Conservation (phyloP, 805 yeast species). For the Candida peoriensis region DNA sequence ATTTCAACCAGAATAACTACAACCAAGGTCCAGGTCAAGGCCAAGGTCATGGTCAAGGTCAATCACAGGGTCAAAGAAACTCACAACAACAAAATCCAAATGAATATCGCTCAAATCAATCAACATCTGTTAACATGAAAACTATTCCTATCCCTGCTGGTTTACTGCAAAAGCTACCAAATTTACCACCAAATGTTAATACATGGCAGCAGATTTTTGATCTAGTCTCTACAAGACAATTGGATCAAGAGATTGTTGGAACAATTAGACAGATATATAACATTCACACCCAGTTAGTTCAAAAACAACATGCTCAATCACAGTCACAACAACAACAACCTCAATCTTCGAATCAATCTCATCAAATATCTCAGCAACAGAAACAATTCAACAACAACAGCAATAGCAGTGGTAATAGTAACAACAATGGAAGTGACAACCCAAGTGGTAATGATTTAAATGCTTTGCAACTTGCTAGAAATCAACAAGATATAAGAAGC, state of each 20-base stretch:
- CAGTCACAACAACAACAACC: conserved; percentile 12
- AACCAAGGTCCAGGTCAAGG: background rate
- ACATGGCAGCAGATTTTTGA: conserved; percentile 81
- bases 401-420: conserved; percentile 17
- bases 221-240: conserved; percentile 49
- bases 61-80: conserved; percentile 6
- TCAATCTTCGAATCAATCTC: background rate
- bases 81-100: conserved; percentile 20
- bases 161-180: conserved; percentile 62
- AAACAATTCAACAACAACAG: conserved; percentile 18
- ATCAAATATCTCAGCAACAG: conserved; percentile 28
- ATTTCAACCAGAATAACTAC: background rate
- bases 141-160: conserved; percentile 70
- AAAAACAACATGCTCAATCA: conserved; percentile 33
- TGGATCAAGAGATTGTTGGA: conserved; percentile 54
- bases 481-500: conserved; percentile 29
- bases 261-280: conserved; percentile 63
- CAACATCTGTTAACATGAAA: conserved; percentile 40
- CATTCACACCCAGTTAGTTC: conserved; percentile 55
- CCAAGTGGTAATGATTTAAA: conserved; percentile 8
- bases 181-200: conserved; percentile 68
- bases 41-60: background rate
- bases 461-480: conserved; percentile 23
- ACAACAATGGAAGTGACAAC: conserved; percentile 7
- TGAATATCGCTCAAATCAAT: conserved; percentile 2